Base-by-base conservation (phyloP, 305 asterid species). In the Euphrasia arctica region DNA sequence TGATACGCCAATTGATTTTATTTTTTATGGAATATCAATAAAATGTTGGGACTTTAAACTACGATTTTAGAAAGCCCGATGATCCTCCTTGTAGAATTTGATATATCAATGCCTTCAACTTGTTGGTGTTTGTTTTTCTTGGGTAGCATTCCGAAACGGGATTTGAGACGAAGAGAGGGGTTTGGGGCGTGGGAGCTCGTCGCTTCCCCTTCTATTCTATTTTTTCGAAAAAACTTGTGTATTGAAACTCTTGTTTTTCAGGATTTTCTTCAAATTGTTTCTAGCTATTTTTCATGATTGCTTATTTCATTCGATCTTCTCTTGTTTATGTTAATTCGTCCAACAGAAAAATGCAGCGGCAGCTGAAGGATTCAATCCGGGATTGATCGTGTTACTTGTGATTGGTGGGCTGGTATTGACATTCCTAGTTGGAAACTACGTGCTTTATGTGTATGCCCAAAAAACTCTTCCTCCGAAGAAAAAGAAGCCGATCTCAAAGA, bases 401-500 rank as follows among this genome's bases (percentile, higher is more conserved):
- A 66, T 89, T n/a, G 95, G 95, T 14, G 93, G 93, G 59, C 72
- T 87, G 32, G 62, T 87, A 56, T 18, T 85, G 78, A 29, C 74
- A 15, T 89, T 89, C 80, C 91, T 89, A 5, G 65, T 83, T 28
- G 97, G 97, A 43, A 89, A 87, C 68, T 89, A 82, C 51, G 76
- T 54, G 10, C 83, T 89, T 25, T 89, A 87, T 74, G 5, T 74
- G 61, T 87, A 89, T 60, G 97, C 97, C 22, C 93, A 89, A 62
- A 89, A 77, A 63, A 80, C 78, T 49, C 86, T 89, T 51, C 95
- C 97, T 62, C 95, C 81, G 5, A 85, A 78, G 91, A 89, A 80
- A 66, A 89, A 89, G 93, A 89, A 86, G 82, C 97, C 91, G 0
- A 27, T 89, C 70, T 89, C 97, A 10, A 89, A 86, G 86, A 89